Evolutionary conservation across 1,139 yeast species (phyloP).

Genomic region (Zhuliangozyma parablackwelliae): DNA sequence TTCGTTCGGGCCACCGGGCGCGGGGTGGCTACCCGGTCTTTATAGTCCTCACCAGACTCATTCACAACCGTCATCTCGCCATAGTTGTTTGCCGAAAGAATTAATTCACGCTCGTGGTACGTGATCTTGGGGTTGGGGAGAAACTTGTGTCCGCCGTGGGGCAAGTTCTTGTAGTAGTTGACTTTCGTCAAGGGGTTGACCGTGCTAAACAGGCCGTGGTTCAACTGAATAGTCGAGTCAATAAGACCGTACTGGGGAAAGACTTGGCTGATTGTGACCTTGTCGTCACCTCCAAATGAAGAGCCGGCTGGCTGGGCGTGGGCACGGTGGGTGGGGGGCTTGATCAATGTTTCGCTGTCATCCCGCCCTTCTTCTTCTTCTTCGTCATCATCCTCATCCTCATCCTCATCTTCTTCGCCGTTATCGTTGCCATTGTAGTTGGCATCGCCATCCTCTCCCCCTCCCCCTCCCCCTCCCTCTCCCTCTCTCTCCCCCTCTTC

Average conservation of each 20-base stretch:
- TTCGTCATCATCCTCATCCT: conserved; percentile 5
- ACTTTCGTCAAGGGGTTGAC: conserved; percentile 33
- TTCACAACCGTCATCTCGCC: conserved; percentile 17
- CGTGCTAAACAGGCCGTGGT: conserved; percentile 34
- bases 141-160: conserved; percentile 16
- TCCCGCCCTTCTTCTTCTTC: conserved; percentile 6
- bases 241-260: conserved; percentile 41
- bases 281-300: conserved; percentile 13
- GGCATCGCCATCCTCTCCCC: no score
- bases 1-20: conserved; percentile 26
- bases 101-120: conserved; percentile 27
- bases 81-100: conserved; percentile 26
- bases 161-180: conserved; percentile 29
- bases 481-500: neutral
- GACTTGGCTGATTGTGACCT: conserved; percentile 34
- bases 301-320: conserved; percentile 2
- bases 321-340: conserved; percentile 2
- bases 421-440: conserved; percentile 7
- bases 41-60: conserved; percentile 10
- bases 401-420: conserved; percentile 5
- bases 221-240: conserved; percentile 25
- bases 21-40: neutral
- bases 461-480: conserved; percentile 1
- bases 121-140: conserved; percentile 27
- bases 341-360: conserved; percentile 4